phyloP scores from a whole-genome alignment of 108 stramenopile genomes.

The Cyclotella cryptica region DNA sequence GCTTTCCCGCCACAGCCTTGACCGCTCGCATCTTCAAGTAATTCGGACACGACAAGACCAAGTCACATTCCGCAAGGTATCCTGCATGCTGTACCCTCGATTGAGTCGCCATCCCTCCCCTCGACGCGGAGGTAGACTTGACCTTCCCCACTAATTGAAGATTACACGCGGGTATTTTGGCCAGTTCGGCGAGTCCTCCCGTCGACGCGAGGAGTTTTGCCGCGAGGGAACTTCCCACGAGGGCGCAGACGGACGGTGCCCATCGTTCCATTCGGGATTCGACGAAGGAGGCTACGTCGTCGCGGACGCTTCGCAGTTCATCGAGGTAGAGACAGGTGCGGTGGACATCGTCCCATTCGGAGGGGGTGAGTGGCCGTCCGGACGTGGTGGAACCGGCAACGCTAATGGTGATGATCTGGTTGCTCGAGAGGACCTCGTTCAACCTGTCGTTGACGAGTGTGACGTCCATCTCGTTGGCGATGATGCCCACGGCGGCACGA shows the following conservation, averaged over 20 bases:
- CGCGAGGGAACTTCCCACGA: slow-evolving; percentile 87
- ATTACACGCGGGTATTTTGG: slow-evolving; percentile 86
- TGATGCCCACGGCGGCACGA: slow-evolving; percentile 80
- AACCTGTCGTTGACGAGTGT: slow-evolving; percentile 72
- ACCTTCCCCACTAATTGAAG: slow-evolving; percentile 79
- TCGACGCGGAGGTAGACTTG: slow-evolving; percentile 57
- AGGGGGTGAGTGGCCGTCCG: slow-evolving; percentile 63
- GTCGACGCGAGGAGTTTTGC: slow-evolving; percentile 90
- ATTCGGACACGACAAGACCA: slow-evolving; percentile 74
- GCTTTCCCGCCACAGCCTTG: slow-evolving; percentile 88
- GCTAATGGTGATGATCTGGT: slow-evolving; percentile 93
- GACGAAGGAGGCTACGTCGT: slow-evolving; percentile 74
- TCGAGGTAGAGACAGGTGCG: slow-evolving; percentile 66
- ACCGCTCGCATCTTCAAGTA: slow-evolving; percentile 83
- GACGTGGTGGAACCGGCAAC: slow-evolving; percentile 91
- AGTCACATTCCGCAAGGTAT: slow-evolving; percentile 81
- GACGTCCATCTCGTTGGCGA: slow-evolving; percentile 94
- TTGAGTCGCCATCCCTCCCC: slow-evolving; percentile 39
- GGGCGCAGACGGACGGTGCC: slow-evolving; percentile 72
- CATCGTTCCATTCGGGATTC: slow-evolving; percentile 75
- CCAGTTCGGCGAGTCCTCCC: slow-evolving; percentile 91
- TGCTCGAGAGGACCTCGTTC: slow-evolving; percentile 71
- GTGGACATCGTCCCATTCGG: slow-evolving; percentile 62
- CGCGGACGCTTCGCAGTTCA: slow-evolving; percentile 55
- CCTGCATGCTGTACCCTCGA: slow-evolving; percentile 76